Percentiles rank a stretch among this genome's conserved stretches.
phyloP scores from a whole-genome alignment of 208 protist species.

The Histomonas meleagridis region DNA sequence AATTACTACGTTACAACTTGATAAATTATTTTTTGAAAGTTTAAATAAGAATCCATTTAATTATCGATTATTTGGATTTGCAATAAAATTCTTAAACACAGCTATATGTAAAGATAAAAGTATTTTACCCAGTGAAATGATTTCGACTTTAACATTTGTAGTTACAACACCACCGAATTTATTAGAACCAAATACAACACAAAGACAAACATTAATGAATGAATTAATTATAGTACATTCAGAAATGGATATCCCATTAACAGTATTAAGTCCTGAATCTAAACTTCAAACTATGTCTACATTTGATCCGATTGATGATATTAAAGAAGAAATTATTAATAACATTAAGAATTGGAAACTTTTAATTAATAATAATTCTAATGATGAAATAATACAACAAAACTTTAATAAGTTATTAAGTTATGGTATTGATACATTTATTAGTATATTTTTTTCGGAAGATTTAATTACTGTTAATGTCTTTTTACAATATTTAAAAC shows the following conservation, averaged over 20 bases:
- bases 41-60: conserved; percentile 27
- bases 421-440: too few species aligned
- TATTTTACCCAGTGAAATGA: background rate
- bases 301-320: conserved; percentile 14
- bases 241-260: background rate
- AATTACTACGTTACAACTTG: background rate
- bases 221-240: background rate
- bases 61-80: background rate
- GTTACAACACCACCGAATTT: background rate
- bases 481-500: too few species aligned
- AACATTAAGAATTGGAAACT: too few species aligned
- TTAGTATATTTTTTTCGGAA: too few species aligned
- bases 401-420: too few species aligned
- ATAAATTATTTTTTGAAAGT: background rate
- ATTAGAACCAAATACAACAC: background rate
- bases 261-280: background rate
- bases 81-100: background rate
- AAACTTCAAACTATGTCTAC: background rate
- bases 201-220: background rate
- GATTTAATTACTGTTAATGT: too few species aligned
- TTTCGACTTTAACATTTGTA: background rate
- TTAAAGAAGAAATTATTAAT: too few species aligned
- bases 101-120: background rate
- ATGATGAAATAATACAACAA: too few species aligned
- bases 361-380: too few species aligned